phyloP scores from a whole-genome alignment of 208 protist genomes.

The Leptomonas seymouri region DNA sequence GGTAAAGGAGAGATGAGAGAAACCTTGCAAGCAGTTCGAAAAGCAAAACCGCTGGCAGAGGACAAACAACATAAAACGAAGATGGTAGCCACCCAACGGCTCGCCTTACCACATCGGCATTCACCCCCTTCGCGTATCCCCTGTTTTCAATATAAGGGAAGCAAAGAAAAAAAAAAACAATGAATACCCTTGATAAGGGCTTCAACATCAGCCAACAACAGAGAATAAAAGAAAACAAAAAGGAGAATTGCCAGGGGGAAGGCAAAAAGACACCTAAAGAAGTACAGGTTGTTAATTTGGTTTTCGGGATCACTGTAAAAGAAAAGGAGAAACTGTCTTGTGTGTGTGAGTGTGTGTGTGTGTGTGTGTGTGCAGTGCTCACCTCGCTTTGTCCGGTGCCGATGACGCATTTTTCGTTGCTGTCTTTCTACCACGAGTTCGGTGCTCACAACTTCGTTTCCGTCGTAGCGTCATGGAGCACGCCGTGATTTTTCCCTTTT shows the following conservation, averaged over 20 bases:
- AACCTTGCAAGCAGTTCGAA: not conserved
- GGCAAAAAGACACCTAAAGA: conserved; percentile 7
- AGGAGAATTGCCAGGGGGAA: not conserved
- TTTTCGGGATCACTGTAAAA: no score
- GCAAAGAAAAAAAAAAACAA: conserved; percentile 25
- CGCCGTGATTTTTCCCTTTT: no score
- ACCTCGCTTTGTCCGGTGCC: no score
- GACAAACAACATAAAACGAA: not conserved
- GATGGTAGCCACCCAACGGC: not conserved
- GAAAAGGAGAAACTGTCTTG: no score
- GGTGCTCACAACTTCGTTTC: no score
- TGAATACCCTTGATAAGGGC: not conserved
- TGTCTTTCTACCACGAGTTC: no score
- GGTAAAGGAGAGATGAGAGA: not conserved
- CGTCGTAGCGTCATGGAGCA: no score
- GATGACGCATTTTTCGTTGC: no score
- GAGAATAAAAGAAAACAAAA: conserved; percentile 12
- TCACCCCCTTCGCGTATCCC: not conserved
- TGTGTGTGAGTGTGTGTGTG: no score
- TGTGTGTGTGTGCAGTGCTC: not conserved
- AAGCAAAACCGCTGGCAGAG: no score
- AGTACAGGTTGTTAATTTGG: not conserved
- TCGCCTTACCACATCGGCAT: not conserved
- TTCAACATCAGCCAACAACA: not conserved
- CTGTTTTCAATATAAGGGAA: conserved; percentile 11